phyloP scores from a whole-genome alignment of 108 stramenopile genomes.

The Nitzschia sp. region DNA sequence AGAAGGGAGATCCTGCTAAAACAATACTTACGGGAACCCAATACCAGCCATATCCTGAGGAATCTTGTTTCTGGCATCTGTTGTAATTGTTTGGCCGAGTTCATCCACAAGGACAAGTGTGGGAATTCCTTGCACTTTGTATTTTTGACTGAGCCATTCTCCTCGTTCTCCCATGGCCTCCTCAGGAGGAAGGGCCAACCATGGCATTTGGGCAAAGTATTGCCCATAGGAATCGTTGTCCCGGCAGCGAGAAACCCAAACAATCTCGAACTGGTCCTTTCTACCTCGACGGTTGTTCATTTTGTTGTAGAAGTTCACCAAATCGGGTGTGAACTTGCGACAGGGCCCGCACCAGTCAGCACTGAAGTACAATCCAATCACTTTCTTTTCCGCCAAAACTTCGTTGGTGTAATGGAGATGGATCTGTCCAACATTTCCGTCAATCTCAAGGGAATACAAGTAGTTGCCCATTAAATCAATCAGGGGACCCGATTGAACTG shows the following conservation, averaged over 20 bases:
- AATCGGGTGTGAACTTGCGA: slow-evolving; percentile 87
- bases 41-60: slow-evolving; percentile 83
- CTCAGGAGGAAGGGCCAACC: slow-evolving; percentile 82
- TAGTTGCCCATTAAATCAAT: slow-evolving; percentile 76
- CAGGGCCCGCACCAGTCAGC: slow-evolving; percentile 87
- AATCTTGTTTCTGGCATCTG: slow-evolving; percentile 76
- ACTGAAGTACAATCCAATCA: slow-evolving; percentile 84
- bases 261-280: slow-evolving; percentile 83
- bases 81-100: slow-evolving; percentile 77
- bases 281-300: slow-evolving; percentile 77
- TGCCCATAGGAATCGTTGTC: slow-evolving; percentile 80
- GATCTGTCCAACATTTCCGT: slow-evolving; percentile 68
- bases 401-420: slow-evolving; percentile 73
- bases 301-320: slow-evolving; percentile 81
- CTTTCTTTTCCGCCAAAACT: slow-evolving; percentile 70
- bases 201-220: slow-evolving; percentile 89
- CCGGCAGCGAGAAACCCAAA: slow-evolving; percentile 84
- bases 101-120: slow-evolving; percentile 85
- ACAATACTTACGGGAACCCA: slow-evolving; percentile 65
- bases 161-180: slow-evolving; percentile 83
- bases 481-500: slow-evolving; percentile 79
- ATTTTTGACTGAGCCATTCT: slow-evolving; percentile 64
- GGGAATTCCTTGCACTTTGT: slow-evolving; percentile 82
- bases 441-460: slow-evolving; percentile 73
- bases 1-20: background rate